Conservation (phyloP, 1,284 basidiomycete species). For the Naganishia sp. region DNA sequence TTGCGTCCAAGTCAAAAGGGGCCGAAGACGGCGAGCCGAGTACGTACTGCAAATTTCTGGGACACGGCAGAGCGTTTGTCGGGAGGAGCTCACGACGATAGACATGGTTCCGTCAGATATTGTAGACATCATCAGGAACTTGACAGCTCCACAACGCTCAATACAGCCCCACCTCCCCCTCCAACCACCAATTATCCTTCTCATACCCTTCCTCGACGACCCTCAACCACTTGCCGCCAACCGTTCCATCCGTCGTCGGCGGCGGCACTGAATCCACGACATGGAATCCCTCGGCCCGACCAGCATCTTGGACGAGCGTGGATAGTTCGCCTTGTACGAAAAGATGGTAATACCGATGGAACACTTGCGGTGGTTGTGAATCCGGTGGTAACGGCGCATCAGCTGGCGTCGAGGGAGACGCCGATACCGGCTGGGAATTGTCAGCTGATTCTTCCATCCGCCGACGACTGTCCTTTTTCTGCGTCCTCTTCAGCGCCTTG, state of each 20-base stretch:
- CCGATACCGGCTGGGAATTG: background rate
- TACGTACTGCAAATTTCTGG: background rate
- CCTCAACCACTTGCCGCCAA: slow-evolving; percentile 58
- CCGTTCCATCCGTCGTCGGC: background rate
- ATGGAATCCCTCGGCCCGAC: slow-evolving; percentile 60
- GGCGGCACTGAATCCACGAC: slow-evolving; percentile 31
- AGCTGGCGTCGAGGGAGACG: background rate
- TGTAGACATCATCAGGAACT: no score
- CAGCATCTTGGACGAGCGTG: slow-evolving; percentile 65
- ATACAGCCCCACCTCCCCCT: slow-evolving; percentile 47
- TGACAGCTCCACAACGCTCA: background rate
- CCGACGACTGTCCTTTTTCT: slow-evolving; percentile 20
- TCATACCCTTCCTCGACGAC: slow-evolving; percentile 81
- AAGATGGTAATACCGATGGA: slow-evolving; percentile 91
- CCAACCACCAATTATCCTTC: slow-evolving; percentile 56
- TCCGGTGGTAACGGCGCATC: background rate
- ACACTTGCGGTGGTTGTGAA: slow-evolving; percentile 55
- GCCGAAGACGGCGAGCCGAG: background rate
- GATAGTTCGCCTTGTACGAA: slow-evolving; percentile 76
- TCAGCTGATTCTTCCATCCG: background rate
- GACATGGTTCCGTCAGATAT: no score
- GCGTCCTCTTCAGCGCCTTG: slow-evolving; percentile 26
- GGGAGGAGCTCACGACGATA: no score
- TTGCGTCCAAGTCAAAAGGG: no score
- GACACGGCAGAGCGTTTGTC: no score